phyloP scores from a whole-genome alignment of 2,329 filamentous ascomycete species.

The Fusarium acutatum region DNA sequence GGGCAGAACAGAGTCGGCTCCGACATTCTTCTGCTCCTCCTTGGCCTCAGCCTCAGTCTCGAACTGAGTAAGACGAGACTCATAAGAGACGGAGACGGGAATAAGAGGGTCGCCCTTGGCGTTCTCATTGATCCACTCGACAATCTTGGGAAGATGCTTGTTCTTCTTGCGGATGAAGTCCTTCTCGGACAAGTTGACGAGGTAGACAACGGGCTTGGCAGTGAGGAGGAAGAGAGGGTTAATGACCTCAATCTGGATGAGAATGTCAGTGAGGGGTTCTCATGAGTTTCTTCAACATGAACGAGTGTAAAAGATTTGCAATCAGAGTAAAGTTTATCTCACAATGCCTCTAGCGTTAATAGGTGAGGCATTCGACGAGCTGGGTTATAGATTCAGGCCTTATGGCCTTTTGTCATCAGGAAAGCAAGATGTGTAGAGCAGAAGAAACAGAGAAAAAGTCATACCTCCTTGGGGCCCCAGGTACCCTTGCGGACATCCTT shows the following conservation, averaged over 20 bases:
- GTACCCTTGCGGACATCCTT: constrained; percentile 92
- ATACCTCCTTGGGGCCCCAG: constrained; percentile 96
- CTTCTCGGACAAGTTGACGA: constrained; percentile 96
- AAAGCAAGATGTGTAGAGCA: constrained; percentile 45
- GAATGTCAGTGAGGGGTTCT: constrained; percentile 36
- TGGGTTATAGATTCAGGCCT: constrained; percentile 96
- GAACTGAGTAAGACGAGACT: constrained; percentile 88
- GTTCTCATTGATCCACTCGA: constrained; percentile 94
- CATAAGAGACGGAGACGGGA: constrained; percentile 90
- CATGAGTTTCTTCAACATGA: background rate
- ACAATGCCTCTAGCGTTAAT: constrained; percentile 79
- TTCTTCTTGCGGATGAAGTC: constrained; percentile 99
- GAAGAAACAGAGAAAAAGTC: constrained; percentile 43
- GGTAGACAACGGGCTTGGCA: constrained; percentile 95
- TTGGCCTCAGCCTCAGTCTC: constrained; percentile 78
- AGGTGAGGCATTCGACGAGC: constrained; percentile 95
- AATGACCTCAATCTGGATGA: constrained; percentile 86
- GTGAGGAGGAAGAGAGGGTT: constrained; percentile 95
- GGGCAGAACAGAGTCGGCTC: constrained; percentile 86
- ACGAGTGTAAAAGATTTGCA: constrained; percentile 21
- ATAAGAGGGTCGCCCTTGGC: constrained; percentile 89
- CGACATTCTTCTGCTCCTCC: constrained; percentile 89
- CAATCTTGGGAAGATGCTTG: constrained; percentile 94
- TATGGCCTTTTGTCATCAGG: constrained; percentile 98
- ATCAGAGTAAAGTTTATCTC: constrained; percentile 87